Evolutionary conservation across 805 yeast species (phyloP).

Genomic region (Maudiozyma saulgeensis): DNA sequence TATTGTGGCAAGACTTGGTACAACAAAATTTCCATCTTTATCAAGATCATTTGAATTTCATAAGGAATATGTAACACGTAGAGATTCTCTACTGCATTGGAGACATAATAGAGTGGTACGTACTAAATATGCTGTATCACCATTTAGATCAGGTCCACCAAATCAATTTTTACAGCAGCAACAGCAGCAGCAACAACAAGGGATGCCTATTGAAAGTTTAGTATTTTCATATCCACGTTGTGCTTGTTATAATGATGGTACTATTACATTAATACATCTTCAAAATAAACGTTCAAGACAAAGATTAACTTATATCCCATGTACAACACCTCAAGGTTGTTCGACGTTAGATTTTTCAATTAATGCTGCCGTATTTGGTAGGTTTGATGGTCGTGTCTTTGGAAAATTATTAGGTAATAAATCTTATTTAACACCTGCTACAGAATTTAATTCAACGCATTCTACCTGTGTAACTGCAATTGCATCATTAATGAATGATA

Average conservation of each 20-base stretch:
- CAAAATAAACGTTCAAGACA: constrained; percentile 19
- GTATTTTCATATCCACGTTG: constrained; percentile 29
- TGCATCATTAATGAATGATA: constrained; percentile 17
- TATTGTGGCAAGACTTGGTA: constrained; percentile 24
- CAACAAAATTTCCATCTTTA: constrained; percentile 30
- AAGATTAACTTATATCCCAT: constrained; percentile 28
- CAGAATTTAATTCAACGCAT: constrained; percentile 25
- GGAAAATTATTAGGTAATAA: constrained; percentile 28
- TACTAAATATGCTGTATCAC: constrained; percentile 25
- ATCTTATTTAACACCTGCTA: constrained; percentile 26
- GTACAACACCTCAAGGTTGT: constrained; percentile 31
- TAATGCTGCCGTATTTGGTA: constrained; percentile 29
- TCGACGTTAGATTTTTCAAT: constrained; percentile 29
- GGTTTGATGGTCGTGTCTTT: constrained; percentile 29
- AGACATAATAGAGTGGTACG: constrained; percentile 28
- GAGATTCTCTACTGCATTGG: constrained; percentile 25
- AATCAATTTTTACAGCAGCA: neutral
- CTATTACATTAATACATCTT: constrained; percentile 26
- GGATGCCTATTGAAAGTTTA: constrained; percentile 17
- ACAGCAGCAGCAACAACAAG: constrained; percentile 2
- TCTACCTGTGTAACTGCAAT: constrained; percentile 26
- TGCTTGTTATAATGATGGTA: constrained; percentile 29
- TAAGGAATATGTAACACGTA: constrained; percentile 28
- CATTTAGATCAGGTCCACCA: constrained; percentile 6
- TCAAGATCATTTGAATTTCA: constrained; percentile 29